phyloP scores from a whole-genome alignment of 345 rosid species.

The Tarenaya hassleriana region DNA sequence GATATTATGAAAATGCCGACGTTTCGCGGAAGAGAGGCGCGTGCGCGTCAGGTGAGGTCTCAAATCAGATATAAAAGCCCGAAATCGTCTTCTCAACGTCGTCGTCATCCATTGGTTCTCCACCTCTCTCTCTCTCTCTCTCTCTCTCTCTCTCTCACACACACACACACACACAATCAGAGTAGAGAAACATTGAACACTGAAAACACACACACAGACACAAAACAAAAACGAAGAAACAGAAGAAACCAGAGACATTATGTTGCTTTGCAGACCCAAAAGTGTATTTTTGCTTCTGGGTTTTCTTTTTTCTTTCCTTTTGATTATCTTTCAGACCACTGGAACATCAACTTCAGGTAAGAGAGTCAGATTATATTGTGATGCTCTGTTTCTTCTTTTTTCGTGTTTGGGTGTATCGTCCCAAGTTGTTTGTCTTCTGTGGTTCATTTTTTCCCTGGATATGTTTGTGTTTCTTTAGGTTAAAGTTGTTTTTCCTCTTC shows the following conservation, averaged over 20 bases:
- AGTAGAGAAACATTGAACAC: not conserved
- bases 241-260: not conserved
- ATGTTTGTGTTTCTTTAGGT: too few species aligned
- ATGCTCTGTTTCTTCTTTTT: not conserved
- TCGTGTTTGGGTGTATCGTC: not conserved
- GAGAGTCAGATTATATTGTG: not conserved
- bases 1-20: conserved; percentile 18
- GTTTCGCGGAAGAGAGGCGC: not conserved
- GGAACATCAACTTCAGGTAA: conserved; percentile 31
- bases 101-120: too few species aligned
- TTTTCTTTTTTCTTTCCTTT: conserved; percentile 26
- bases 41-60: too few species aligned
- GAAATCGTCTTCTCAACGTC: too few species aligned
- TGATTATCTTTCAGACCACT: conserved; percentile 10
- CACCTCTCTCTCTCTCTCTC: too few species aligned
- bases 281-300: conserved; percentile 18
- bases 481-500: too few species aligned
- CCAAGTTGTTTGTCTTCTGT: too few species aligned
- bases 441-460: too few species aligned
- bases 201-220: too few species aligned
- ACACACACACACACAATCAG: not conserved
- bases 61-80: too few species aligned
- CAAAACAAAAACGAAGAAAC: not conserved
- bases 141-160: not conserved
- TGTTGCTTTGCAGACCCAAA: conserved; percentile 33